Evolutionary conservation across 306 rosid genomes (phyloP), one percentile per base, ranked within the genome.

Genomic region (Vachellia collinsii): DNA sequence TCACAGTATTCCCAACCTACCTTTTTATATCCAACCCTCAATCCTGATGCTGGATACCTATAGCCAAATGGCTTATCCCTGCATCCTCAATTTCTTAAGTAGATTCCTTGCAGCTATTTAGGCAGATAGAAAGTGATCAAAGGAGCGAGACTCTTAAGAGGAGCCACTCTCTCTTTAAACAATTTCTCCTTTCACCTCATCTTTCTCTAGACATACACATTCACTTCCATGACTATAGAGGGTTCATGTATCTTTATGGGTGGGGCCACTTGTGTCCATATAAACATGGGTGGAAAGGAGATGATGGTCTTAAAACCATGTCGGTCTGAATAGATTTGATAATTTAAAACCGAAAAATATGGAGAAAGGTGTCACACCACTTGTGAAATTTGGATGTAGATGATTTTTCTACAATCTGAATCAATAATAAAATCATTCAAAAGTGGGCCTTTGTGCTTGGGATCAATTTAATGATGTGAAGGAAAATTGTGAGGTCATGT

Each of bases 1-100:
- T 80, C 86, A 69, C 84, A 65, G 82, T 48, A 69, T 68, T 70
- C 54, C 72, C 16, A 20, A 19, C 6, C 22, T 44, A 23, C 48
- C 5, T 68, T 74, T 63, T 62, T 19, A 13, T 62, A 59, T 16
- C n/a, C 51, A 77, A 25, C 59, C 87, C 61, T 38, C 70, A 64
- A 6, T 54, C 25, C 61, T n/a, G 77, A 29, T 75, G 83, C 81
- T 51, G 75, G 72, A 63, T 43, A 44, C 83, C 80, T 68, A 58
- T 65, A 72, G 79, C 82, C 74, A 66, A 51, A 73, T 41, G 85
- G 79, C 77, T 53, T 73, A 54, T 67, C 39, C 8, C 23, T 74
- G 64, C 63, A 62, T 19, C 23, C 59, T 12, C 19, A 23, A 53
- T 3, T n/a, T 42, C 10, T 11, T 42, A 4, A 58, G 16, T 59